These are phyloP conservation scores for Verticillium isaacii DNA, from an alignment of 2,329 filamentous ascomycete genomes.

Conservation along the genomic window DNA sequence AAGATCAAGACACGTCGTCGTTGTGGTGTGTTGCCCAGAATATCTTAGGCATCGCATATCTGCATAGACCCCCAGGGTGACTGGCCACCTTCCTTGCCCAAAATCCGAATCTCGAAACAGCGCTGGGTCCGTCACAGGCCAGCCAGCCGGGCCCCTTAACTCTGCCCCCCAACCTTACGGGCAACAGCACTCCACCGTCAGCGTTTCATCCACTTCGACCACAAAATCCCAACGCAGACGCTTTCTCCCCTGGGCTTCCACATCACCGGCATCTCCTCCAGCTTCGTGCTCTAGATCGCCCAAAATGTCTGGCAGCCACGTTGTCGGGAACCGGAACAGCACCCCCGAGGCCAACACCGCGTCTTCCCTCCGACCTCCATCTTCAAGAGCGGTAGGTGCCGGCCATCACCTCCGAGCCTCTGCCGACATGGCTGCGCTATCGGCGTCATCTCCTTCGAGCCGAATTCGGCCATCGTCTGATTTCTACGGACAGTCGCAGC, in stretches of 20 bases:
- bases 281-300: constrained; percentile 27
- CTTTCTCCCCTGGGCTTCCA: constrained; percentile 3
- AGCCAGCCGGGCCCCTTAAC: neutral
- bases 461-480: constrained; percentile 93
- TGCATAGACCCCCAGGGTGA: neutral
- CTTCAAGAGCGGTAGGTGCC: constrained; percentile 70
- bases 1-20: neutral
- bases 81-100: neutral
- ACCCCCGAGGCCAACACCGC: constrained; percentile 86
- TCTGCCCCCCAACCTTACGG: neutral
- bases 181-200: constrained; percentile 2
- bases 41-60: neutral
- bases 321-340: constrained; percentile 87
- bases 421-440: constrained; percentile 87
- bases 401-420: constrained; percentile 89
- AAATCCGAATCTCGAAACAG: constrained; percentile 1
- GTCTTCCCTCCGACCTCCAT: constrained; percentile 76
- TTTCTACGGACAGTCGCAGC: constrained; percentile 77
- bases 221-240: constrained; percentile 2
- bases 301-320: constrained; percentile 64
- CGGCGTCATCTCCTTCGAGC: constrained; percentile 60
- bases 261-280: constrained; percentile 6
- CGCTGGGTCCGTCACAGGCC: constrained; percentile 2
- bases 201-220: constrained; percentile 9
- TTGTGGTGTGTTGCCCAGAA: neutral